Percentiles rank a stretch among this genome's conserved stretches.
Evolutionary conservation across 352 stramenopile genomes (phyloP).

Genomic region (Pythium folliculosum): DNA sequence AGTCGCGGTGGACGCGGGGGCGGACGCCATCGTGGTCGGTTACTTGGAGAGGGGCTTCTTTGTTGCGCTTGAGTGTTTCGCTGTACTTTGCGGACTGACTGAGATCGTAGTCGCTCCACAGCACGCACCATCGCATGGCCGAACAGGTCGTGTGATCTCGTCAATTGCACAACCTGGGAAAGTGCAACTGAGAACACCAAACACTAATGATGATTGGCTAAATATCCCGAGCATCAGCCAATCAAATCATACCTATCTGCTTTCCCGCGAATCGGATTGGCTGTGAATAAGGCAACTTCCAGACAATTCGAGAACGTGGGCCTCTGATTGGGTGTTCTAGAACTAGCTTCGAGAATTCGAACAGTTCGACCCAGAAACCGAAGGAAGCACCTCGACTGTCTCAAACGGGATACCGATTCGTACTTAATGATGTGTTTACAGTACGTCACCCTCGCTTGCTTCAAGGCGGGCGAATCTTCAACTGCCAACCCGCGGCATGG

Average conservation of each 20-base stretch:
- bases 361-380: slow-evolving; percentile 10
- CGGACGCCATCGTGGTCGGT: slow-evolving; percentile 14
- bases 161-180: slow-evolving; percentile 16
- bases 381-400: not conserved
- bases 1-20: slow-evolving; percentile 23
- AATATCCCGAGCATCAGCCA: not conserved
- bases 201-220: slow-evolving; percentile 12
- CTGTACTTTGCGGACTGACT: slow-evolving; percentile 36
- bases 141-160: slow-evolving; percentile 9
- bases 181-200: slow-evolving; percentile 1
- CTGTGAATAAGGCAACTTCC: slow-evolving; percentile 6
- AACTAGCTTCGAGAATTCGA: slow-evolving; percentile 32
- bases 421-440: slow-evolving; percentile 1
- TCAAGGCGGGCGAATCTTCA: slow-evolving; percentile 15
- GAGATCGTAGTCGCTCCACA: slow-evolving; percentile 7
- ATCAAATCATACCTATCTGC: not conserved
- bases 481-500: not conserved
- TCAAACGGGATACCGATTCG: not conserved
- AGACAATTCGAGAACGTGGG: slow-evolving; percentile 27
- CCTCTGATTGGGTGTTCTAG: slow-evolving; percentile 33
- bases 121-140: slow-evolving; percentile 1
- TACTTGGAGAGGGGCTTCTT: not conserved
- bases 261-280: slow-evolving; percentile 9
- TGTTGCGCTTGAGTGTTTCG: slow-evolving; percentile 22
- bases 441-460: not conserved